Conservation (phyloP, 305 asterid genomes). For the Fraxinus floribunda region DNA sequence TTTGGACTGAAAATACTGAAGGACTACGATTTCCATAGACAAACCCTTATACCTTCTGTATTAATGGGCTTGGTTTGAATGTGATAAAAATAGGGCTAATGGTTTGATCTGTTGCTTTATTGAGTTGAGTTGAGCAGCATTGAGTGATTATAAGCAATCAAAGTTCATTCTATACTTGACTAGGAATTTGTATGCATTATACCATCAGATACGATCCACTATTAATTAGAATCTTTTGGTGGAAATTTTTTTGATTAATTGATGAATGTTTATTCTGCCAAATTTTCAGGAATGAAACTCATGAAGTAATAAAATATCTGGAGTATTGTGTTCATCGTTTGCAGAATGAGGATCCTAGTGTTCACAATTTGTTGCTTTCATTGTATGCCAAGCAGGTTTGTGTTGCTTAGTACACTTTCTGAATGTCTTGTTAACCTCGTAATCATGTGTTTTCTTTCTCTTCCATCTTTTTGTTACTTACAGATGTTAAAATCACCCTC, state of each 20-base stretch:
- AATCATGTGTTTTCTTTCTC: conserved; percentile 13
- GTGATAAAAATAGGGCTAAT: conserved; percentile 11
- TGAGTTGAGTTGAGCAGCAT: background rate
- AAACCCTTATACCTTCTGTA: background rate
- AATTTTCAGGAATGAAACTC: conserved; percentile 90
- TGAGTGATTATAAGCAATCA: conserved; percentile 18
- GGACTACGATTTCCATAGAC: background rate
- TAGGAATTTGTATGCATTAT: background rate
- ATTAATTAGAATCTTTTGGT: conserved; percentile 6
- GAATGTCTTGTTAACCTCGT: conserved; percentile 20
- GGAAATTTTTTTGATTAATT: conserved; percentile 14
- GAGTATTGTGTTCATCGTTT: conserved; percentile 87
- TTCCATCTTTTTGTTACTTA: background rate
- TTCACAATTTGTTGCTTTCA: conserved; percentile 88
- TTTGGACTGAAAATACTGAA: background rate
- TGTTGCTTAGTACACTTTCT: conserved; percentile 23
- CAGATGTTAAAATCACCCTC: conserved; percentile 9
- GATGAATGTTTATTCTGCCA: conserved; percentile 3
- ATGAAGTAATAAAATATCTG: conserved; percentile 91
- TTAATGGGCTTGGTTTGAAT: conserved; percentile 17
- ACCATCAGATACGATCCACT: conserved; percentile 15
- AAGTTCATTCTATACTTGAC: conserved; percentile 8
- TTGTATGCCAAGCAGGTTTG: conserved; percentile 87
- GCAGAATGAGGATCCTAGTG: conserved; percentile 97
- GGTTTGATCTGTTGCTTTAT: conserved; percentile 11